These are phyloP conservation scores for Volvox africanus DNA, from an alignment of 139 green algal species.

Conservation along the genomic window DNA sequence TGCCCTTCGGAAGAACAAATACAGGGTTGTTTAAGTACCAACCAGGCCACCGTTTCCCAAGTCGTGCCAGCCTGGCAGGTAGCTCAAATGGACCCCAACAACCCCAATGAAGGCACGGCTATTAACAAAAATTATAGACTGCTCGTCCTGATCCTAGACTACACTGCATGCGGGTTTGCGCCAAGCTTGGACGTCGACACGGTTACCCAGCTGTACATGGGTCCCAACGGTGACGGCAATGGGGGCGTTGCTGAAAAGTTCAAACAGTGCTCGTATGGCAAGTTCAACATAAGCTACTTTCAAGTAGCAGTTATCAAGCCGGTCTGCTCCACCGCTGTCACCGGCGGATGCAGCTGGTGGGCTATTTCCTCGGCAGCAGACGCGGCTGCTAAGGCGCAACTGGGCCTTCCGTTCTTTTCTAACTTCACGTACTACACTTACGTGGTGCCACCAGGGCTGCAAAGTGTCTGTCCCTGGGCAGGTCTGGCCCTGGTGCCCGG, in stretches of 20 bases:
- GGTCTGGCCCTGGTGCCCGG: slow-evolving; percentile 37
- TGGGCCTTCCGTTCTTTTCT: background rate
- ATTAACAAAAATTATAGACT: background rate
- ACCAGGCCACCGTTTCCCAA: background rate
- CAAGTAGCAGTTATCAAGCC: background rate
- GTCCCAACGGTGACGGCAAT: background rate
- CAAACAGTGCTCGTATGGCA: slow-evolving; percentile 26
- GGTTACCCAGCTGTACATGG: background rate
- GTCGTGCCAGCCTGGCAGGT: background rate
- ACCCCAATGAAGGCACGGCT: too few relatives aligned
- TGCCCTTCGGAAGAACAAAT: background rate
- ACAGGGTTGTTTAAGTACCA: background rate
- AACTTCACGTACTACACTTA: slow-evolving; percentile 29
- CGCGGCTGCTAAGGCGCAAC: background rate
- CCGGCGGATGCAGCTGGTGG: background rate
- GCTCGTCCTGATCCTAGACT: slow-evolving; percentile 21
- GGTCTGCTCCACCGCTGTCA: background rate
- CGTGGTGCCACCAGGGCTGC: background rate
- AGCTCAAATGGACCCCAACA: background rate
- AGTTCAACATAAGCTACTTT: background rate
- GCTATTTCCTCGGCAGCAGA: background rate
- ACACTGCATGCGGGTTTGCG: background rate
- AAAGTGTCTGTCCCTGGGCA: slow-evolving; percentile 12
- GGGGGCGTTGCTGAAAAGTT: background rate
- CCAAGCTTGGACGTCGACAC: background rate